Percentiles rank a stretch among this genome's conserved stretches.
phyloP scores from a whole-genome alignment of 306 rosid species.

The Albizia julibrissin region DNA sequence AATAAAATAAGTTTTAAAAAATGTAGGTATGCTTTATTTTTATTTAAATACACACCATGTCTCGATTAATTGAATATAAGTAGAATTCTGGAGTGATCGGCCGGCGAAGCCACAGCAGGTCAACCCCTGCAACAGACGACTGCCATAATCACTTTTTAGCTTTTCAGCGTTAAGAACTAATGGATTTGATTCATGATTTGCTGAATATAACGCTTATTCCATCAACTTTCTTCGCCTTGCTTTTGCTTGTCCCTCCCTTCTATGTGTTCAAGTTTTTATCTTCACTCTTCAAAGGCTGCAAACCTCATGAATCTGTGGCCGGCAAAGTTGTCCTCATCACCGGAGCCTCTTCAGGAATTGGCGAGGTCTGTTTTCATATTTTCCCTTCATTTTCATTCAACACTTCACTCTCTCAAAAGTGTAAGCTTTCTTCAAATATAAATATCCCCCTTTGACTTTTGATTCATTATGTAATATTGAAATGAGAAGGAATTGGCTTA shows the following conservation, averaged over 20 bases:
- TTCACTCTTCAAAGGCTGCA: neutral
- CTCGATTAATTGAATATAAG: too few relatives aligned
- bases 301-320: neutral
- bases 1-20: too few relatives aligned
- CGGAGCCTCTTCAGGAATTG: conserved; percentile 26
- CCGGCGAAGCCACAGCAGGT: too few relatives aligned
- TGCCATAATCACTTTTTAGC: neutral
- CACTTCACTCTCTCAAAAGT: neutral
- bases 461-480: neutral
- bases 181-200: neutral
- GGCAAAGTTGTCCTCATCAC: conserved; percentile 28
- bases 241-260: conserved; percentile 5
- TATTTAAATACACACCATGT: too few relatives aligned
- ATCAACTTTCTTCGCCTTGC: neutral
- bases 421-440: neutral
- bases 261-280: neutral
- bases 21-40: too few relatives aligned
- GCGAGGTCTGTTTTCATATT: neutral
- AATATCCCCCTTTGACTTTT: neutral
- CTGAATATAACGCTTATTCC: neutral
- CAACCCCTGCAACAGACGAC: too few relatives aligned
- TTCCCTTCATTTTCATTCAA: neutral
- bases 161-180: neutral
- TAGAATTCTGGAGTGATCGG: too few relatives aligned
- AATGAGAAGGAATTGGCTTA: conserved; percentile 15